A percentile compares a stretch with the other conserved stretches of the same genome.
These are phyloP conservation scores for Hypoxylon fragiforme DNA, from an alignment of 495 filamentous ascomycete genomes.

Conservation along the genomic window DNA sequence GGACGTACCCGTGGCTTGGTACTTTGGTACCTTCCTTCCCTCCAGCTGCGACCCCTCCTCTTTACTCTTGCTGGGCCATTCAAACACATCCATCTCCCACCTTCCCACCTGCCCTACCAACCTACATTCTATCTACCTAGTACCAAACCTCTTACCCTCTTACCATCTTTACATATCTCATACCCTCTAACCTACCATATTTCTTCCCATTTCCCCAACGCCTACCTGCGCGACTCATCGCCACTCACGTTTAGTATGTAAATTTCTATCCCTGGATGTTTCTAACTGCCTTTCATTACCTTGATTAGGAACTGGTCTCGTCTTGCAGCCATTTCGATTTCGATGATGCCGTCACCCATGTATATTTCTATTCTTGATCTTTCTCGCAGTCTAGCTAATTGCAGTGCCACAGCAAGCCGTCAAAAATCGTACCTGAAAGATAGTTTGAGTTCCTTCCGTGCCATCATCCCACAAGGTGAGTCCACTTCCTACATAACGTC, in stretches of 20 bases:
- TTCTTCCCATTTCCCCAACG: not conserved
- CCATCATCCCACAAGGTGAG: constrained; percentile 35
- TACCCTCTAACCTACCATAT: not conserved
- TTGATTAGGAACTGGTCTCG: too few species aligned
- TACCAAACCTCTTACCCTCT: not conserved
- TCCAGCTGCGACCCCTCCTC: constrained; percentile 31
- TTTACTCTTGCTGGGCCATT: constrained; percentile 21
- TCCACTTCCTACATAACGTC: constrained; percentile 35
- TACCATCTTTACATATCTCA: too few species aligned
- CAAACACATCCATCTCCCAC: constrained; percentile 34
- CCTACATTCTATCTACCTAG: constrained; percentile 9
- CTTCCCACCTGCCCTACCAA: too few species aligned
- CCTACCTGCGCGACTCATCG: not conserved
- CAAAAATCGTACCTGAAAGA: constrained; percentile 20
- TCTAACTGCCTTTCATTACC: too few species aligned
- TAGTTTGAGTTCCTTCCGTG: constrained; percentile 17
- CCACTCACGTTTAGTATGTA: not conserved
- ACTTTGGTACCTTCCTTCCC: constrained; percentile 20
- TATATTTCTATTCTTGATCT: constrained; percentile 1
- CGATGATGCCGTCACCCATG: not conserved
- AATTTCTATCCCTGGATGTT: not conserved
- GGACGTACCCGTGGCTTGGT: too few species aligned
- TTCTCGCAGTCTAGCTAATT: constrained; percentile 13
- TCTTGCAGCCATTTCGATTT: not conserved
- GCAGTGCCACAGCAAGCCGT: constrained; percentile 14